These are phyloP conservation scores for Arthroderma sp. DNA, from an alignment of 2,329 filamentous ascomycete species.

Conservation along the genomic window DNA sequence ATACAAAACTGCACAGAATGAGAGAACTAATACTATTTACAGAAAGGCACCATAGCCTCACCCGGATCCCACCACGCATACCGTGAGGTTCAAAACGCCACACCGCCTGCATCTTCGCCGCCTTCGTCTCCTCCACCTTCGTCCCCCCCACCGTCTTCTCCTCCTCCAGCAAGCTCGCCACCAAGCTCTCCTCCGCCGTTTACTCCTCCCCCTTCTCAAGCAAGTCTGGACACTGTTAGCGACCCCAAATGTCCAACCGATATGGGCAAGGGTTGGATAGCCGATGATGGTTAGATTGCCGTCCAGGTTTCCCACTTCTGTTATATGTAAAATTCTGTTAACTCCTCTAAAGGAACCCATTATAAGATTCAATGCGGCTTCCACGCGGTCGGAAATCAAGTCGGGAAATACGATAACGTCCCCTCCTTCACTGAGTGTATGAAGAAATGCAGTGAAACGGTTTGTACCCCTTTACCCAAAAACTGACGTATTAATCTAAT, in stretches of 20 bases:
- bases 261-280: neutral
- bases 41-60: neutral
- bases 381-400: neutral
- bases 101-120: neutral
- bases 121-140: neutral
- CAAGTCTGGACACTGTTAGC: neutral
- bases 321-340: neutral
- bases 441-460: conserved; percentile 5
- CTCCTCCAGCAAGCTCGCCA: neutral
- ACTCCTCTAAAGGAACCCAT: neutral
- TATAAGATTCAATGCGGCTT: neutral
- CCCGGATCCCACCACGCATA: neutral
- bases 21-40: neutral
- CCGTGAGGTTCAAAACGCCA: neutral
- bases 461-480: neutral
- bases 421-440: neutral
- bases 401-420: neutral
- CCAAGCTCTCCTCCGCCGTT: neutral
- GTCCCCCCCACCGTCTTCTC: neutral
- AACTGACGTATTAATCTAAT: neutral
- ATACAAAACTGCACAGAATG: too few species aligned
- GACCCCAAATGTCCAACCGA: neutral
- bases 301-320: neutral
- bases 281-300: neutral
- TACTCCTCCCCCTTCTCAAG: neutral